Evolutionary conservation across 768 basidiomycete genomes (phyloP).

Genomic region (Inosperma sp.): DNA sequence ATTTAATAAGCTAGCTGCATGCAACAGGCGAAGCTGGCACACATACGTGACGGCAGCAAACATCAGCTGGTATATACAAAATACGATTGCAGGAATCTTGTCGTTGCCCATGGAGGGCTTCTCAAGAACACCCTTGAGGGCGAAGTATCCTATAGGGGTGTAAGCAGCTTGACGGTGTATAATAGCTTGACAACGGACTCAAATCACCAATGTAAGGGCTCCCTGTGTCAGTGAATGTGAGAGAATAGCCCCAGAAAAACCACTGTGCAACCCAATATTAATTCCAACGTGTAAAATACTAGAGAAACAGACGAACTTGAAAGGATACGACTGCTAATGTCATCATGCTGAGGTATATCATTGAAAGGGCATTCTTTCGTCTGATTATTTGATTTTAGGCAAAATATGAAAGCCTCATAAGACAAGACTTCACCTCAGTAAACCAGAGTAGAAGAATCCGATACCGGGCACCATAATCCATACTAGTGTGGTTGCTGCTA

Average conservation of each 20-base stretch:
- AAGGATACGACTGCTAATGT: too few species aligned
- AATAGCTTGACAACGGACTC: constrained; percentile 39
- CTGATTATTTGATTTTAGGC: constrained; percentile 27
- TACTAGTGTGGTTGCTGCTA: constrained; percentile 78
- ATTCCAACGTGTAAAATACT: not conserved
- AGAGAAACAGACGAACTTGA: constrained; percentile 51
- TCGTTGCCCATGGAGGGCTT: constrained; percentile 69
- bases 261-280: constrained; percentile 44
- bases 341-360: too few species aligned
- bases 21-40: not conserved
- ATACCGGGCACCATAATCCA: constrained; percentile 85
- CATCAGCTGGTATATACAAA: constrained; percentile 81
- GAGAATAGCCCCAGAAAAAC: constrained; percentile 97
- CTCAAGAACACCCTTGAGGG: constrained; percentile 69
- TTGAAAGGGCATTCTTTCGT: constrained; percentile 93
- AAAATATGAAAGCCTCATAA: not conserved
- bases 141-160: constrained; percentile 62
- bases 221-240: constrained; percentile 81
- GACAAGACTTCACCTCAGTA: constrained; percentile 42
- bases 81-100: constrained; percentile 69
- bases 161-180: not conserved
- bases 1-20: constrained; percentile 20
- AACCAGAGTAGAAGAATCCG: constrained; percentile 89
- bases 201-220: constrained; percentile 78
- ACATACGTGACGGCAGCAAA: too few species aligned